These are phyloP conservation scores for Planoprotostelium fungivorum DNA, from an alignment of 78 protist genomes.

Conservation along the genomic window DNA sequence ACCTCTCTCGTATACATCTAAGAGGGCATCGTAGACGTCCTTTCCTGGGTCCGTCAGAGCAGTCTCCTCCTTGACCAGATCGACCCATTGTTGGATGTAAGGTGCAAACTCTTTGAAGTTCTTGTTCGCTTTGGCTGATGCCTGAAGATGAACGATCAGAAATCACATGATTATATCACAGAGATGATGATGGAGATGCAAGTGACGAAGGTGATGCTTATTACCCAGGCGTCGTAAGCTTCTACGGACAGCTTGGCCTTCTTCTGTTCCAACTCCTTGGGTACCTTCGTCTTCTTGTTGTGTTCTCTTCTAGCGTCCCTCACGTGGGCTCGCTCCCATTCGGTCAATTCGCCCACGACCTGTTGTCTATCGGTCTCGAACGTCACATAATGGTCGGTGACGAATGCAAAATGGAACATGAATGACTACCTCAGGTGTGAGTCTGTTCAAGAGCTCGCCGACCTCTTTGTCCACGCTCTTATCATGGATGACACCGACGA, in stretches of 20 bases:
- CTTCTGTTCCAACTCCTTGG: not conserved
- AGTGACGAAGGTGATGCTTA: not conserved
- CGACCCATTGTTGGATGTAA: not conserved
- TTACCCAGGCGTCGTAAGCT: not conserved
- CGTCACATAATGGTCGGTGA: too few relatives aligned
- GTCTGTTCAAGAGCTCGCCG: not conserved
- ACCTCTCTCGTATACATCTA: not conserved
- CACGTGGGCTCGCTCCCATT: not conserved
- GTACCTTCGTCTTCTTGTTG: not conserved
- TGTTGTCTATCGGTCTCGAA: too few relatives aligned
- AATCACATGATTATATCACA: not conserved
- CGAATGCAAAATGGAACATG: not conserved
- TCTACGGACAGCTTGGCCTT: not conserved
- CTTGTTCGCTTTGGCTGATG: not conserved
- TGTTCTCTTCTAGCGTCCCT: not conserved
- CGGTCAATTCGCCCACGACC: not conserved
- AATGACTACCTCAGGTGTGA: not conserved
- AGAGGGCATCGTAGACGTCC: not conserved
- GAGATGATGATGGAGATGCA: not conserved
- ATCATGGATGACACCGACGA: not conserved
- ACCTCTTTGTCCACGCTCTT: not conserved
- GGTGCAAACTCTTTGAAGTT: not conserved
- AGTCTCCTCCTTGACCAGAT: not conserved
- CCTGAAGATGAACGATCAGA: too few relatives aligned
- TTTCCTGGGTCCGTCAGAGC: not conserved